Conservation (phyloP, 2,329 filamentous ascomycete genomes). For the Pseudocercospora crystallina region DNA sequence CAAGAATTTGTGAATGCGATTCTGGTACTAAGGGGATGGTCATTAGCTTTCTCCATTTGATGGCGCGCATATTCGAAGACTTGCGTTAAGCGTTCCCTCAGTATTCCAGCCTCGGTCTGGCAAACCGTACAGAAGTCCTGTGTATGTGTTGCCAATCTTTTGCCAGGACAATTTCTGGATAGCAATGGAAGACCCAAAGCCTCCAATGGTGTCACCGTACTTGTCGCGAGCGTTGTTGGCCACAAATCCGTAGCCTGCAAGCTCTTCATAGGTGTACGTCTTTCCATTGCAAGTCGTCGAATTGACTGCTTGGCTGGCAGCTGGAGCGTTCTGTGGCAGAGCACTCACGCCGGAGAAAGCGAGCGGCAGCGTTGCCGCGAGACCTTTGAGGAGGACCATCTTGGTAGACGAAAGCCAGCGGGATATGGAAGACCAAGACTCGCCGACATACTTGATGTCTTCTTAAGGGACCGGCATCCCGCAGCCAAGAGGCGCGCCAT, state of each 20-base stretch:
- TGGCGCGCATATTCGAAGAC: too few species aligned
- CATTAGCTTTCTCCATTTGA: too few species aligned
- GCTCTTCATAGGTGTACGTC: conserved; percentile 63
- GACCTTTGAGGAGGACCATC: conserved; percentile 5
- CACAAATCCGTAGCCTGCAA: conserved; percentile 67
- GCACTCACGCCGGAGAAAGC: neutral
- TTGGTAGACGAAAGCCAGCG: neutral
- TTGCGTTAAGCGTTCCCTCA: conserved; percentile 62
- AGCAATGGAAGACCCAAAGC: conserved; percentile 66
- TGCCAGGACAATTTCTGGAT: conserved; percentile 62
- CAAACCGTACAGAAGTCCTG: conserved; percentile 61
- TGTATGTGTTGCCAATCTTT: conserved; percentile 54
- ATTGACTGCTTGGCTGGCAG: conserved; percentile 36
- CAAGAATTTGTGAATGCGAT: conserved; percentile 66
- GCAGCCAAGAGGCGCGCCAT: too few species aligned
- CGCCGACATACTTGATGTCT: too few species aligned
- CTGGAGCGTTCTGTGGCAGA: neutral
- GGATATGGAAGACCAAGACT: too few species aligned
- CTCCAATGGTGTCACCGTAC: conserved; percentile 68
- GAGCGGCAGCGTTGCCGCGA: conserved; percentile 9
- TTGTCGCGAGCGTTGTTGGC: conserved; percentile 61
- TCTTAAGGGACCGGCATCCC: too few species aligned
- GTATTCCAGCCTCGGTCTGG: conserved; percentile 69
- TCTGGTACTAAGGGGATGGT: conserved; percentile 48
- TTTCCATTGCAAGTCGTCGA: conserved; percentile 60